Evolutionary conservation across 176 grass and related monocot species (phyloP).

Genomic region (Hordeum vulgare): MorexV3_pseudomolecules_assembly NC_058520.1:545720878-545721377

Average conservation of each 20-base stretch:
- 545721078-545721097: not conserved
- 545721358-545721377: too few relatives aligned
- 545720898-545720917: too few relatives aligned
- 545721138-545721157: not conserved
- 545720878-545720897: too few relatives aligned
- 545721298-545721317: too few relatives aligned
- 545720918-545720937: too few relatives aligned
- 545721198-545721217: not conserved
- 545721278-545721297: too few relatives aligned
- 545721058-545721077: not conserved
- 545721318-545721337: too few relatives aligned
- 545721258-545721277: not conserved
- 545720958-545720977: conserved; percentile 2
- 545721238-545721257: not conserved
- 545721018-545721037: not conserved
- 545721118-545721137: not conserved
- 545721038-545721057: conserved; percentile 5
- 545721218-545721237: too few relatives aligned
- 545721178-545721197: too few relatives aligned
- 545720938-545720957: not conserved
- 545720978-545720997: conserved; percentile 8
- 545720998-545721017: not conserved
- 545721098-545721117: conserved; percentile 10
- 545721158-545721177: not conserved
- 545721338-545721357: too few relatives aligned